These are phyloP conservation scores for Hanseniaspora opuntiae DNA, from an alignment of 805 yeast species.

Conservation along the genomic window DNA sequence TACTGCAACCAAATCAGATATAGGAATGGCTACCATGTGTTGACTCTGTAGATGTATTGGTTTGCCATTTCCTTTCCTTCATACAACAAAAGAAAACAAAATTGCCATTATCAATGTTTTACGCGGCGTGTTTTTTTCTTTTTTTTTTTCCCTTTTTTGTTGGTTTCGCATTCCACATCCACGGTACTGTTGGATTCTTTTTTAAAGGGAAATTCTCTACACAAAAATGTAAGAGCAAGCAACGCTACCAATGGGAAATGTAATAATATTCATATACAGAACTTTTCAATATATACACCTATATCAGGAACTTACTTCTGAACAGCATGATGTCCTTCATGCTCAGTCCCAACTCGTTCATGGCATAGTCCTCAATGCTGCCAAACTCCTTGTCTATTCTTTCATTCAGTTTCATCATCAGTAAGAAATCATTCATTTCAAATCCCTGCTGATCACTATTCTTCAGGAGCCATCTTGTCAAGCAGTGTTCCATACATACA, in stretches of 20 bases:
- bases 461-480: slow-evolving; percentile 45
- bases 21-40: neutral
- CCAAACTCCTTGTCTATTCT: slow-evolving; percentile 40
- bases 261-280: too few species aligned
- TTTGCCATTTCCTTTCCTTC: neutral
- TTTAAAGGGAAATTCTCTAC: too few species aligned
- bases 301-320: slow-evolving; percentile 24
- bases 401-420: slow-evolving; percentile 54
- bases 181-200: too few species aligned
- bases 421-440: slow-evolving; percentile 41
- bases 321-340: slow-evolving; percentile 32
- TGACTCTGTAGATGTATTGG: neutral
- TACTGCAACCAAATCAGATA: slow-evolving; percentile 1
- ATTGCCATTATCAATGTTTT: neutral
- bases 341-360: slow-evolving; percentile 31
- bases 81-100: neutral
- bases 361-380: slow-evolving; percentile 38
- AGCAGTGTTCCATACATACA: slow-evolving; percentile 62
- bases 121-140: slow-evolving; percentile 3
- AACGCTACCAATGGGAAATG: too few species aligned
- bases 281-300: neutral
- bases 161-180: too few species aligned
- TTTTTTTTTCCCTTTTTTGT: neutral
- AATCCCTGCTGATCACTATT: neutral
- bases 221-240: too few species aligned